phyloP scores from a whole-genome alignment of 108 stramenopile species.

The Cyclotella cryptica region DNA sequence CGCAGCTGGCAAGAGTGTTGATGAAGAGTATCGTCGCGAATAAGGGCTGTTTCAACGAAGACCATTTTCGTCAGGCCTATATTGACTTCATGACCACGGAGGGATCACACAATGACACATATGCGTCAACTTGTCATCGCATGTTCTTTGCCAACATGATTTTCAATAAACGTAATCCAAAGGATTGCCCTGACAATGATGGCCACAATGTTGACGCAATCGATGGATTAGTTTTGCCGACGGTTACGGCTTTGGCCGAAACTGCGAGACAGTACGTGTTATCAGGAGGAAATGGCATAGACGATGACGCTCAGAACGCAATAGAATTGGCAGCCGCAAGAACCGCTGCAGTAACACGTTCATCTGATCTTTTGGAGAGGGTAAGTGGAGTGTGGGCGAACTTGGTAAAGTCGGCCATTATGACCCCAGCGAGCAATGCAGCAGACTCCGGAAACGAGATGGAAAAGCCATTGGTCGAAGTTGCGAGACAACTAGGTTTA shows the following conservation, averaged over 20 bases:
- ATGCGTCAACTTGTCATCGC: conserved; percentile 90
- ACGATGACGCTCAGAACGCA: conserved; percentile 12
- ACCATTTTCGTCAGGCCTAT: conserved; percentile 81
- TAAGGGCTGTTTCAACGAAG: conserved; percentile 56
- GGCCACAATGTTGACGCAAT: conserved; percentile 91
- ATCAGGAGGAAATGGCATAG: conserved; percentile 14
- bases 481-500: conserved; percentile 43
- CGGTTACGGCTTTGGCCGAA: conserved; percentile 66
- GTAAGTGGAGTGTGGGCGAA: conserved; percentile 55
- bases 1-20: conserved; percentile 68
- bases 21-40: conserved; percentile 67
- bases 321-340: conserved; percentile 48
- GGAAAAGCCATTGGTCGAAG: conserved; percentile 30
- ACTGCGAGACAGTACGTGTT: conserved; percentile 33
- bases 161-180: conserved; percentile 52
- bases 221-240: conserved; percentile 81
- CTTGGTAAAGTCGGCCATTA: conserved; percentile 47
- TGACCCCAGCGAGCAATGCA: conserved; percentile 18
- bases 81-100: conserved; percentile 86
- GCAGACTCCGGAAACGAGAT: conserved; percentile 22
- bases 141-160: conserved; percentile 93
- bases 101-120: conserved; percentile 88
- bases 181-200: conserved; percentile 91
- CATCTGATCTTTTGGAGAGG: conserved; percentile 52
- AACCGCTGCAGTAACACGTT: conserved; percentile 67